Evolutionary conservation across 768 basidiomycete genomes (phyloP).

Genomic region (Phylloporus sp.): DNA sequence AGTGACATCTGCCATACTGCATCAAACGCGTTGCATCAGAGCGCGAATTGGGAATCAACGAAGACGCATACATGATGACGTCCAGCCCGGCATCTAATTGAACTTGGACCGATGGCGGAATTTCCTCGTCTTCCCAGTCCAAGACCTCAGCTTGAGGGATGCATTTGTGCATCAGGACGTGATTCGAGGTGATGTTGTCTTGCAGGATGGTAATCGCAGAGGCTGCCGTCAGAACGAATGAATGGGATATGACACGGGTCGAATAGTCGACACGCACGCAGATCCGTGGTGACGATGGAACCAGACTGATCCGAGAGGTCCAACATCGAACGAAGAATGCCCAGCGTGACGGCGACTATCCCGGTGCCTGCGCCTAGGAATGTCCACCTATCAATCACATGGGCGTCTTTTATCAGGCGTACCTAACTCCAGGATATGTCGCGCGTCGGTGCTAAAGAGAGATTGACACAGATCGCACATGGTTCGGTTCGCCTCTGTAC

Average conservation of each 20-base stretch:
- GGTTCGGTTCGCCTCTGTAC: background rate
- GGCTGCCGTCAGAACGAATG: slow-evolving; percentile 51
- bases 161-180: slow-evolving; percentile 28
- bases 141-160: slow-evolving; percentile 39
- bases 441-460: slow-evolving; percentile 37
- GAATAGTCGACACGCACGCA: slow-evolving; percentile 44
- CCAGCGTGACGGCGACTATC: slow-evolving; percentile 65
- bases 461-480: slow-evolving; percentile 27
- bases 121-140: slow-evolving; percentile 68
- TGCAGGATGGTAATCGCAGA: slow-evolving; percentile 78
- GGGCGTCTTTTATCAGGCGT: slow-evolving; percentile 4
- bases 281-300: slow-evolving; percentile 63
- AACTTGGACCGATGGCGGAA: slow-evolving; percentile 45
- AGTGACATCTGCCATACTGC: slow-evolving; percentile 90
- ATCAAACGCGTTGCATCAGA: background rate
- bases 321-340: slow-evolving; percentile 45
- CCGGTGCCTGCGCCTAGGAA: slow-evolving; percentile 77
- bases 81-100: slow-evolving; percentile 43
- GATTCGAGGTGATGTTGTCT: slow-evolving; percentile 57
- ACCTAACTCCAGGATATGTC: slow-evolving; percentile 70
- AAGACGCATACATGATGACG: slow-evolving; percentile 55
- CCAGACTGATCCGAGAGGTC: slow-evolving; percentile 15
- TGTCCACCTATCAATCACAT: background rate
- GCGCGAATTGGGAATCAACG: background rate
- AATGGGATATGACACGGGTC: background rate